Base-by-base conservation (phyloP, 1,139 yeast genomes). In the Sugiyamaella sp. region DNA sequence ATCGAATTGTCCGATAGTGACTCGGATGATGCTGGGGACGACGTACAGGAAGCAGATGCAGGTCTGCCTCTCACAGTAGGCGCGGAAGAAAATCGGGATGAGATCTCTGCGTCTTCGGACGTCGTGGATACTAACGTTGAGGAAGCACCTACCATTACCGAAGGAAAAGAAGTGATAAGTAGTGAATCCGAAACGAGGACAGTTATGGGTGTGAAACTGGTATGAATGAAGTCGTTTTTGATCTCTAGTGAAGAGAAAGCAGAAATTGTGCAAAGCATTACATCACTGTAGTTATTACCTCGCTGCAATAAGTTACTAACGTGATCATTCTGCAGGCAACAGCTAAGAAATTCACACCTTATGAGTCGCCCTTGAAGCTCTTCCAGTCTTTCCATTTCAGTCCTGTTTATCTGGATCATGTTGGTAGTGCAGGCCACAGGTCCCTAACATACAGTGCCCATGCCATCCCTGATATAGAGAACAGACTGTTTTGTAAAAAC, bases 311-410 rank as follows among this genome's bases (percentile, higher is more conserved):
- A 29, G 4, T 29, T 22, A 40, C 51, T 48, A 48, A 48, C 46
- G 8, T 29, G 27, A 2, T 27, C 9, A 25, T 27, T 46, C 20
- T 38, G 16, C 37, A 61, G 65, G 62, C 52, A 33, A 44, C 40
- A n/a, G 57, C 63, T 3, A 35, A 33, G 21, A 40, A 33, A 16
- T 67, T 56, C 51, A 53, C 51, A 6, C 58, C 61, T 12, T 68
- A 66, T 47, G 56, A 55, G 10, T 68, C 71, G 2, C 70, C 73
- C 1, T 53, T 70, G 48, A 55, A 50, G 24, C 20, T 58, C 12
- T 66, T 68, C 52, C 55, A 62, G 24, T 63, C 71, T 3, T 68
- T 63, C 57, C 56, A 64, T 37, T 65, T 67, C 51, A 63, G 70
- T 46, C 71, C 71, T 2, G 47, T 66, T 46, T 68, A 48, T 42